Percentiles rank a stretch among this genome's conserved stretches.
phyloP scores from a whole-genome alignment of 192 early-diverging fungal genomes.

The Backusella parvicylindrica region DNA sequence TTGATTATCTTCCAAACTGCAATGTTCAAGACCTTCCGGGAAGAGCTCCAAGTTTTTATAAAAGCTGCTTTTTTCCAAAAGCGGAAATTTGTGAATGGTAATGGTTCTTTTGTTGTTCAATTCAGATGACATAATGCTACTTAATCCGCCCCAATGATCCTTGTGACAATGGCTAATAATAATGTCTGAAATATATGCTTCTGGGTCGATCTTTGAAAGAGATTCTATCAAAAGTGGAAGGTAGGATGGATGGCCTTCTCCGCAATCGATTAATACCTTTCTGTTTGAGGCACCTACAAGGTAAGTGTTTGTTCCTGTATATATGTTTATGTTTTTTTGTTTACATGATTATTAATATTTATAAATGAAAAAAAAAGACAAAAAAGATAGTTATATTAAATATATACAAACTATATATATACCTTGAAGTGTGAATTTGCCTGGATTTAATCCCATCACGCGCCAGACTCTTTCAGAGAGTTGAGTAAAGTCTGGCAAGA shows the following conservation, averaged over 20 bases:
- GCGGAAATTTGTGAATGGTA: slow-evolving; percentile 10
- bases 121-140: slow-evolving; percentile 31
- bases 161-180: slow-evolving; percentile 78
- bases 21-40: slow-evolving; percentile 8
- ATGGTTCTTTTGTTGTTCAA: slow-evolving; percentile 14
- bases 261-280: slow-evolving; percentile 74
- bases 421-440: slow-evolving; percentile 79
- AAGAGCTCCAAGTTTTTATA: slow-evolving; percentile 21
- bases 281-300: slow-evolving; percentile 67
- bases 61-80: background rate
- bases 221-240: slow-evolving; percentile 51
- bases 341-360: background rate
- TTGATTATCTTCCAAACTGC: slow-evolving; percentile 50
- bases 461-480: slow-evolving; percentile 62
- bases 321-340: background rate
- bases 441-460: slow-evolving; percentile 76
- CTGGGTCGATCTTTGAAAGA: slow-evolving; percentile 42
- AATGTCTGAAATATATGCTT: slow-evolving; percentile 58
- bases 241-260: slow-evolving; percentile 73
- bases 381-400: background rate
- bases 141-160: slow-evolving; percentile 44
- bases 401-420: background rate
- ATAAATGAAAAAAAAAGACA: background rate
- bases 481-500: slow-evolving; percentile 47
- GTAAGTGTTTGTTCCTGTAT: slow-evolving; percentile 79